Percentiles rank a stretch among this genome's conserved stretches.
phyloP scores from a whole-genome alignment of 225 moss, liverwort and hornwort species.

The Climacium dendroides region DNA sequence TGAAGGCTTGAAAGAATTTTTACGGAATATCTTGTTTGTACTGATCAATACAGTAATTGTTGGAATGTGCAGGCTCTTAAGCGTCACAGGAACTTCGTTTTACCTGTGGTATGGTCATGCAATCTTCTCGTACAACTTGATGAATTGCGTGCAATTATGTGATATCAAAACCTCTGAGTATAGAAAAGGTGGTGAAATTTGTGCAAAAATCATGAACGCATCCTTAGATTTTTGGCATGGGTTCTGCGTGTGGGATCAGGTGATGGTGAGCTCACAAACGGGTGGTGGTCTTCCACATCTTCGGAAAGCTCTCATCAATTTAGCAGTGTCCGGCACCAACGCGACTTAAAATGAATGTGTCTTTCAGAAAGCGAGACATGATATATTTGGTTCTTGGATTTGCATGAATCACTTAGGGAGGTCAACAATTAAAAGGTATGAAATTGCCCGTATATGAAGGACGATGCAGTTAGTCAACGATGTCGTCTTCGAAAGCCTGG shows the following conservation, averaged over 20 bases:
- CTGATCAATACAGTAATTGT: background rate
- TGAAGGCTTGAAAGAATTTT: background rate
- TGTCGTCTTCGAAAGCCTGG: background rate
- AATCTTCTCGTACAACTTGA: background rate
- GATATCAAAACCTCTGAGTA: background rate
- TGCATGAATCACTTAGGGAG: background rate
- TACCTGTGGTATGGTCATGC: conserved; percentile 50
- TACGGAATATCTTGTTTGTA: background rate
- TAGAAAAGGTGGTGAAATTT: background rate
- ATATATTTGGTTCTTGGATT: background rate
- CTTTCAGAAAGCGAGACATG: background rate
- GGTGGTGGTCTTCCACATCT: conserved; percentile 74
- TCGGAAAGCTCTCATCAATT: conserved; percentile 44
- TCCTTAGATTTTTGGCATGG: background rate
- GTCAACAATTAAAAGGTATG: background rate
- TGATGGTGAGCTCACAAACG: conserved; percentile 81
- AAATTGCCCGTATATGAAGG: background rate
- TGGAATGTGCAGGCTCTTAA: conserved; percentile 39
- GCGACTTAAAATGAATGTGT: background rate
- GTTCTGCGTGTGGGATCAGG: conserved; percentile 17
- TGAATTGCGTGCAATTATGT: background rate
- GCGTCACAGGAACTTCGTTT: conserved; percentile 45
- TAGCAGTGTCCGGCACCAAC: conserved; percentile 15
- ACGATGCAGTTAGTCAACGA: background rate
- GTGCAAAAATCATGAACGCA: background rate